Conservation (phyloP, 768 basidiomycete genomes). For the Termitomyces sp. region DNA sequence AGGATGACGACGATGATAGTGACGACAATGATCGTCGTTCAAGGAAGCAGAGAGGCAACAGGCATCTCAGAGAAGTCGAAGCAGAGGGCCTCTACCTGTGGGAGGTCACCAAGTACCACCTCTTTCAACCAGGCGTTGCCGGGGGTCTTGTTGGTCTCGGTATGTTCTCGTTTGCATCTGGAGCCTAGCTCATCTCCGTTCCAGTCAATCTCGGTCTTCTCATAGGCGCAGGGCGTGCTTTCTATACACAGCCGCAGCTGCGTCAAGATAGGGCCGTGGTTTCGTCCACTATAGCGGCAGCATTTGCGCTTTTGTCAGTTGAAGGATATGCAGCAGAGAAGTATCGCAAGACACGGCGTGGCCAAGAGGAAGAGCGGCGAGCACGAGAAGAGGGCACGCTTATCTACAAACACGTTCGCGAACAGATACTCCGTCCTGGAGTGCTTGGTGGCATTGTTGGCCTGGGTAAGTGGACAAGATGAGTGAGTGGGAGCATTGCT, state of each 20-base stretch:
- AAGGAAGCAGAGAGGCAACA: constrained; percentile 22
- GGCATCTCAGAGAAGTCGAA: constrained; percentile 34
- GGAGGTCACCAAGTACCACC: constrained; percentile 42
- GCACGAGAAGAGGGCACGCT: constrained; percentile 52
- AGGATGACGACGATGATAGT: neutral
- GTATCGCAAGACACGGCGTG: constrained; percentile 52
- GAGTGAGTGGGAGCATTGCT: neutral
- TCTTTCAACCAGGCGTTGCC: constrained; percentile 63
- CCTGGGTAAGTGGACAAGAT: constrained; percentile 33
- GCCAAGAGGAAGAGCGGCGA: constrained; percentile 49
- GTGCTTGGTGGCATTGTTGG: constrained; percentile 63
- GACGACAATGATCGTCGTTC: neutral
- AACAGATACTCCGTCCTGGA: constrained; percentile 56
- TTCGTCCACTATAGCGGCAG: constrained; percentile 45
- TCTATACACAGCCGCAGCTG: constrained; percentile 56
- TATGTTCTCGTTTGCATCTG: constrained; percentile 23
- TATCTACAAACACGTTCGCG: constrained; percentile 48
- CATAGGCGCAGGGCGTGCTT: constrained; percentile 52
- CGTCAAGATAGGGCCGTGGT: constrained; percentile 52
- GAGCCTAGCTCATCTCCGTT: neutral
- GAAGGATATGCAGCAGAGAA: constrained; percentile 62
- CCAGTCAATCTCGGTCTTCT: constrained; percentile 70
- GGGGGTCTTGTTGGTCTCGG: constrained; percentile 70
- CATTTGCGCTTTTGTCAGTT: constrained; percentile 50
- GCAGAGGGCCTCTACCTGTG: constrained; percentile 50